Evolutionary conservation across 805 yeast species (phyloP), one percentile per base, ranked within the genome.

Genomic region (Wickerhamiella alocasiicola): DNA sequence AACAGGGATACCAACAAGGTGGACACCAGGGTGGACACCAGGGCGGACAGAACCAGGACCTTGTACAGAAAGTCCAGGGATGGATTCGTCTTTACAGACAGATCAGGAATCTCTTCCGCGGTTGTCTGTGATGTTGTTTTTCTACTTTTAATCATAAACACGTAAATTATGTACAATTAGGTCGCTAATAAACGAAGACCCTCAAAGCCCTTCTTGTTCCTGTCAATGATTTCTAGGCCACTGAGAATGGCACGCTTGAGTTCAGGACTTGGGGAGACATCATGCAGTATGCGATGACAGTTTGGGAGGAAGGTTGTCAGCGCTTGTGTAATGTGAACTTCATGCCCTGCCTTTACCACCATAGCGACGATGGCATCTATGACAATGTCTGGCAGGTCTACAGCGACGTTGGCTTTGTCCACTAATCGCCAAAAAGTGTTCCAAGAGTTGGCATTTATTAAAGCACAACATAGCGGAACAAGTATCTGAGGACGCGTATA

Each of bases 381-480:
- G 27, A 51, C 35, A 27, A 47, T 50, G 4, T 38, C 20, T 18
- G 48, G 54, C 4, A 55, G 30, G 6, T 43, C 26, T 2, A 47
- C 43, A 4, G 48, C 38, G 9, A 34, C 13, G 5, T 40, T 31
- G 9, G 55, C 44, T n/a, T 44, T 43, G 17, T 49, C 44, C 49
- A 56, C 50, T 3, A 52, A 36, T 17, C 49, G 44, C 64, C 64
- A 61, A 34, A 61, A 57, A 17, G 51, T 42, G 20, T 39, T 42
- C 53, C 54, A 57, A 15, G 41, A 37, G 11, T 43, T 45, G 12
- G 48, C 50, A 36, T 55, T 55, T 13, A 53, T 52, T 23, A 59
- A 45, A 4, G 57, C 48, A 2, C 57, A 44, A 20, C 60, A 45
- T 13, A 50, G 43, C 46, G 58, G 45, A 4, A 49, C 45, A 6